Percentiles rank a stretch among this genome's conserved stretches.
Conservation (phyloP, 208 protist species). For the Acanthamoeba castellanii region DNA sequence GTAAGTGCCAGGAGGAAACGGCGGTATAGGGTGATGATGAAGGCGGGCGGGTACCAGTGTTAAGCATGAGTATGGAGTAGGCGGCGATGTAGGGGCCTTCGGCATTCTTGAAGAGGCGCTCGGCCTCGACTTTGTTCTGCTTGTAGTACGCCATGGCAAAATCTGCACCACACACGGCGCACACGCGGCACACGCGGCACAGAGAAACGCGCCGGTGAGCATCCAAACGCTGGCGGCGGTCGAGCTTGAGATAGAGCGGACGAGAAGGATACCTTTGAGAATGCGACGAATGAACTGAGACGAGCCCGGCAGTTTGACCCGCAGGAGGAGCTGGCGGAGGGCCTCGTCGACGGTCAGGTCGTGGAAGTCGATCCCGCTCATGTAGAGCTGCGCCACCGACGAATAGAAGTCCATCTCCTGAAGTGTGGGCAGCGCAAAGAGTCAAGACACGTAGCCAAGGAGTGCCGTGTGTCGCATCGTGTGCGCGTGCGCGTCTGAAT, state of each 20-base stretch:
- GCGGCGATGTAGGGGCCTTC: slow-evolving; percentile 38
- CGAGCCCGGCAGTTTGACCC: slow-evolving; percentile 28
- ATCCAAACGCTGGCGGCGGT: too few relatives aligned
- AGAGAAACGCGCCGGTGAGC: too few relatives aligned
- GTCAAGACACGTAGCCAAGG: neutral
- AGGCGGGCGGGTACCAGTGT: neutral
- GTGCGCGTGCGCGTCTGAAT: too few relatives aligned
- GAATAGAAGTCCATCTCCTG: slow-evolving; percentile 20
- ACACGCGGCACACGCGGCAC: too few relatives aligned
- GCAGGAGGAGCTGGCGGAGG: slow-evolving; percentile 38
- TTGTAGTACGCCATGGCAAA: slow-evolving; percentile 9
- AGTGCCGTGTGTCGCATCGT: neutral
- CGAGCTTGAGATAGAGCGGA: neutral
- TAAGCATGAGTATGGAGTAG: slow-evolving; percentile 52
- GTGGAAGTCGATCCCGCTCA: neutral
- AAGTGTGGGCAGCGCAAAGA: neutral
- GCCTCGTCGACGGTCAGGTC: slow-evolving; percentile 1
- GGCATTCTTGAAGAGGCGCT: neutral
- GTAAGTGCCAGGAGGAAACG: neutral
- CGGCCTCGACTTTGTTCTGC: slow-evolving; percentile 16
- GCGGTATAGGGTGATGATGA: too few relatives aligned
- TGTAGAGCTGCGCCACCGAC: slow-evolving; percentile 20
- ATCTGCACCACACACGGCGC: neutral
- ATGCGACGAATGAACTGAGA: slow-evolving; percentile 39
- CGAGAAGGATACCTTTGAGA: neutral